Percentiles rank a stretch among this genome's conserved stretches.
Conservation (phyloP, 176 grass and related monocot species). For the Triticum urartu region DNA sequence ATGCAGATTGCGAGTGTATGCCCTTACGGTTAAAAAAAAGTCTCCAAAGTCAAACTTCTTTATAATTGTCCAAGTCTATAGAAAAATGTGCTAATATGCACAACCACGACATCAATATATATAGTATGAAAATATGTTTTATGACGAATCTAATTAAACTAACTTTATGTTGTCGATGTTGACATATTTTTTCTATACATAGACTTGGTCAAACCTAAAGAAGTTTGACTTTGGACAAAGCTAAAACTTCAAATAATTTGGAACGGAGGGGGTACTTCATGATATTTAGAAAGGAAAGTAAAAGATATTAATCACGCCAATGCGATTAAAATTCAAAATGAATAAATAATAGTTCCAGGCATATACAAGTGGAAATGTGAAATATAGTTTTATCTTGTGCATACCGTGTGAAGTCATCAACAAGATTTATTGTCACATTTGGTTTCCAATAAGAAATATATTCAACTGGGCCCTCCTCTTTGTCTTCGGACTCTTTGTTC, state of each 20-base stretch:
- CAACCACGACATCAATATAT: too few species aligned
- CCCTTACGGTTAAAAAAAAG: background rate
- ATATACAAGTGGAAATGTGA: background rate
- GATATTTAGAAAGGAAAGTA: background rate
- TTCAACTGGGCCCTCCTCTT: conserved; percentile 72
- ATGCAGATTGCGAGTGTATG: background rate
- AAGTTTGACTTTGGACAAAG: too few species aligned
- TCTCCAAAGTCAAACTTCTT: too few species aligned
- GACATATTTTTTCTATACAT: too few species aligned
- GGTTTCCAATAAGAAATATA: conserved; percentile 97
- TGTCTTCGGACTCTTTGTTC: conserved; percentile 58
- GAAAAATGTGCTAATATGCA: too few species aligned
- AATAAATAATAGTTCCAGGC: background rate
- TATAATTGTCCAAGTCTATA: too few species aligned
- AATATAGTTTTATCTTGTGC: conserved; percentile 22
- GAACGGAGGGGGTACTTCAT: background rate
- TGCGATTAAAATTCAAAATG: background rate
- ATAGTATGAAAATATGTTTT: too few species aligned
- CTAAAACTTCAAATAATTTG: too few species aligned
- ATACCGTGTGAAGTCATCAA: conserved; percentile 93
- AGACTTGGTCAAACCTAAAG: too few species aligned
- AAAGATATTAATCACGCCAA: conserved; percentile 8
- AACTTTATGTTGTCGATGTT: too few species aligned
- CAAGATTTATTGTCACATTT: conserved; percentile 95
- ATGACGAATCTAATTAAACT: too few species aligned